Base-by-base conservation (phyloP, 305 asterid genomes). In the Andrographis paniculata region DNA sequence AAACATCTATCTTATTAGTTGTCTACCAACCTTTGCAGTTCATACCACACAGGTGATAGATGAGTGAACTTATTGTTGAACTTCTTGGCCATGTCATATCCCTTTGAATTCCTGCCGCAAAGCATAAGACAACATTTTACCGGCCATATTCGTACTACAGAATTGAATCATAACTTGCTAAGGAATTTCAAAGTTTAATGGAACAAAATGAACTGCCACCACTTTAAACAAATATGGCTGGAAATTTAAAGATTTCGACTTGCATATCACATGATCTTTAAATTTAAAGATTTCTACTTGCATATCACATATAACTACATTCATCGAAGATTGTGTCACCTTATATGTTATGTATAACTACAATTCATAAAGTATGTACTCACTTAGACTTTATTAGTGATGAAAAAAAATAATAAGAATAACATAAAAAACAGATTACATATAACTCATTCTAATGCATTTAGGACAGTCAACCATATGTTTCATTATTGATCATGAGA, bases 11-110 rank as follows among this genome's bases (percentile, higher is more conserved):
- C 16, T 42, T 20, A 67, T 53, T 31, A 35, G 23, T 28, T 18
- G 38, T 47, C 30, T 17, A 23, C 68, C 6, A 71, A 91, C 99
- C 95, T 83, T 63, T 73, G 78, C 22, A 91, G 79, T 43, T 87
- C 84, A 64, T 91, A 91, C 99, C 99, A 91, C 60, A 91, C 99
- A 4, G 96, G 96, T 12, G 95, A 87, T 30, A 91, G 55, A 71
- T 91, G 99, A 41, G 94, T 87, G 13, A 87, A 69, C 80, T 91
- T 91, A 55, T 82, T 59, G 55, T 59, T 62, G 52, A 79, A 87
- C 73, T 75, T 83, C 83, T 80, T 87, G 58, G 94, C 96, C 75
- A 77, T 56, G 28, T 79, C 89, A 74, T 80, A 86, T 12, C 99
- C 99, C 71, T 73, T 85, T 19, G 94, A 70, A 67, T 87, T 87